Conservation (phyloP, 805 yeast genomes). For the Candida glaebosa region DNA sequence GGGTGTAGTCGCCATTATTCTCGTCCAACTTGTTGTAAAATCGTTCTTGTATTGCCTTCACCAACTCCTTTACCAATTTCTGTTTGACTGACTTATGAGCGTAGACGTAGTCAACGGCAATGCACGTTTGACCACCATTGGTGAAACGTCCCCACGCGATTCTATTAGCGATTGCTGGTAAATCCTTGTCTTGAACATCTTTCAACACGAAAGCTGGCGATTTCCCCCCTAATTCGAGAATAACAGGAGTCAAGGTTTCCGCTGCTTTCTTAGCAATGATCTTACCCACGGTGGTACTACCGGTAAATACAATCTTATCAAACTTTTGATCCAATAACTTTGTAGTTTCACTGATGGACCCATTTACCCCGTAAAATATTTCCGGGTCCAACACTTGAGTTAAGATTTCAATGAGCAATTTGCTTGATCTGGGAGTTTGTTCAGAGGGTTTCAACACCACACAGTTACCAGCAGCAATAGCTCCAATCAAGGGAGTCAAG, state of each 20-base stretch:
- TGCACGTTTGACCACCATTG: constrained; percentile 89
- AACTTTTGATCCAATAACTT: constrained; percentile 57
- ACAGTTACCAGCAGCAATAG: constrained; percentile 81
- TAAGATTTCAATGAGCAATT: constrained; percentile 54
- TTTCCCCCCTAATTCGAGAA: constrained; percentile 90
- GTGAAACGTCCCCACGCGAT: constrained; percentile 73
- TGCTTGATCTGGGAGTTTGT: constrained; percentile 58
- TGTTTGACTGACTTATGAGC: constrained; percentile 58
- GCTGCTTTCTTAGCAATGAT: constrained; percentile 80
- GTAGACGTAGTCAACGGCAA: constrained; percentile 79
- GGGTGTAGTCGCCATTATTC: constrained; percentile 42
- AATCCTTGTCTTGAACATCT: constrained; percentile 40
- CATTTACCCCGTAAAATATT: constrained; percentile 64
- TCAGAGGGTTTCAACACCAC: constrained; percentile 79
- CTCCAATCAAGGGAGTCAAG: constrained; percentile 67
- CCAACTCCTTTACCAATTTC: constrained; percentile 43
- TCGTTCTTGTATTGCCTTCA: constrained; percentile 36
- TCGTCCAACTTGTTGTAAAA: constrained; percentile 40
- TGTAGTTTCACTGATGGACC: constrained; percentile 64
- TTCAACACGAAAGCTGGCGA: constrained; percentile 75
- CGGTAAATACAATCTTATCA: constrained; percentile 86
- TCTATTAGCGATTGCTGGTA: constrained; percentile 51
- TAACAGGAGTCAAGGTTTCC: constrained; percentile 73
- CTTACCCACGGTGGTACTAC: constrained; percentile 71
- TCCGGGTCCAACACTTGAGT: constrained; percentile 50